A percentile compares a stretch with the other conserved stretches of the same genome.
Conservation (phyloP, 805 yeast genomes). For the Metschnikowia colocasiae region DNA sequence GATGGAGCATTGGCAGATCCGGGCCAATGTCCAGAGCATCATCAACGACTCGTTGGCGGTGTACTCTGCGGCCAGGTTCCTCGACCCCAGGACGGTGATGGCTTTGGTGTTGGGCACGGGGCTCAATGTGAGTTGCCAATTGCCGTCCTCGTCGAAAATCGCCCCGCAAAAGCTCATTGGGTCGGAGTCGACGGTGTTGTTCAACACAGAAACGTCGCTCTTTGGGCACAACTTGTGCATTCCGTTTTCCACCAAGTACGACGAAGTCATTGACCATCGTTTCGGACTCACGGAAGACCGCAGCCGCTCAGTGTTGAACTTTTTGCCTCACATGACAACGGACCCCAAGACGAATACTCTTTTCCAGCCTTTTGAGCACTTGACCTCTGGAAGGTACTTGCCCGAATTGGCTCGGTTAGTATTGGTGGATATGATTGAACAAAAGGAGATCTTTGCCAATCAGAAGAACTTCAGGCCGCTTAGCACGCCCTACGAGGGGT, state of each 20-base stretch:
- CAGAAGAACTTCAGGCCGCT: conserved; percentile 17
- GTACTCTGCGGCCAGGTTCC: conserved; percentile 48
- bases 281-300: conserved; percentile 14
- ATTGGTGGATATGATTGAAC: conserved; percentile 31
- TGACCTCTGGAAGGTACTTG: conserved; percentile 54
- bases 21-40: conserved; percentile 41
- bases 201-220: conserved; percentile 54
- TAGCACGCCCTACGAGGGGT: conserved; percentile 24
- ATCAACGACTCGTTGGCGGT: conserved; percentile 69
- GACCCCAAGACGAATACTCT: conserved; percentile 26
- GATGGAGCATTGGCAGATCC: conserved; percentile 19
- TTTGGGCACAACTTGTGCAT: conserved; percentile 43
- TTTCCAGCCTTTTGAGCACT: conserved; percentile 55
- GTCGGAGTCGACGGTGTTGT: conserved; percentile 21
- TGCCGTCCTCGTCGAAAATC: conserved; percentile 18
- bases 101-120: conserved; percentile 73
- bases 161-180: conserved; percentile 14
- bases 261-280: conserved; percentile 35
- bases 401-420: conserved; percentile 50
- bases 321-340: conserved; percentile 30
- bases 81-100: conserved; percentile 34
- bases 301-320: conserved; percentile 5
- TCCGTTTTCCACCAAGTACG: conserved; percentile 36
- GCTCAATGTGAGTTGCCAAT: conserved; percentile 49
- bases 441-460: conserved; percentile 25